Evolutionary conservation across 257 asterid species (phyloP).

Genomic region (Lycium barbarum): DNA sequence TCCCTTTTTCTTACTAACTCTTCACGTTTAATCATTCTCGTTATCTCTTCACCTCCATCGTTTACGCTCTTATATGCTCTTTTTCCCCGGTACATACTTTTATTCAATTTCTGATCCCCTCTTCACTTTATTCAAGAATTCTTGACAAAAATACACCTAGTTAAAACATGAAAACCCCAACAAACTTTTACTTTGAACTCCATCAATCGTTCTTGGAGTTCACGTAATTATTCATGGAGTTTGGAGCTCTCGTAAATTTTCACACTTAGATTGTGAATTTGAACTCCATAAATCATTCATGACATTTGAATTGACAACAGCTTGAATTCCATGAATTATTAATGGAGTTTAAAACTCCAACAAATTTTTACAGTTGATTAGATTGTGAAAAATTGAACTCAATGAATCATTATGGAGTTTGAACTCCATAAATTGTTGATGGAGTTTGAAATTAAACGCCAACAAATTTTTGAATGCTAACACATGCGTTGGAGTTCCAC

Average conservation of each 20-base stretch:
- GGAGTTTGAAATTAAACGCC: too few relatives aligned
- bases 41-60: too few relatives aligned
- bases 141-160: not conserved
- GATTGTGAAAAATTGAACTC: not conserved
- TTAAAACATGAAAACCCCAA: not conserved
- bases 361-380: not conserved
- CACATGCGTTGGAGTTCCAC: too few relatives aligned
- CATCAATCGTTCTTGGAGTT: not conserved
- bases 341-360: not conserved
- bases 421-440: not conserved
- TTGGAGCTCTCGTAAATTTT: not conserved
- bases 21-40: too few relatives aligned
- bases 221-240: too few relatives aligned
- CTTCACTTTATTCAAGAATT: too few relatives aligned
- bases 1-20: too few relatives aligned
- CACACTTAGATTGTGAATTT: not conserved
- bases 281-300: not conserved
- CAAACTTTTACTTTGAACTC: not conserved
- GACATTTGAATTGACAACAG: not conserved
- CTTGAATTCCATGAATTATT: not conserved
- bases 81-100: too few relatives aligned
- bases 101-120: too few relatives aligned
- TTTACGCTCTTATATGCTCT: too few relatives aligned
- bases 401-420: not conserved
- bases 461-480: too few relatives aligned